Evolutionary conservation across 805 yeast genomes (phyloP).

Genomic region (Komagataella pastoris): DNA sequence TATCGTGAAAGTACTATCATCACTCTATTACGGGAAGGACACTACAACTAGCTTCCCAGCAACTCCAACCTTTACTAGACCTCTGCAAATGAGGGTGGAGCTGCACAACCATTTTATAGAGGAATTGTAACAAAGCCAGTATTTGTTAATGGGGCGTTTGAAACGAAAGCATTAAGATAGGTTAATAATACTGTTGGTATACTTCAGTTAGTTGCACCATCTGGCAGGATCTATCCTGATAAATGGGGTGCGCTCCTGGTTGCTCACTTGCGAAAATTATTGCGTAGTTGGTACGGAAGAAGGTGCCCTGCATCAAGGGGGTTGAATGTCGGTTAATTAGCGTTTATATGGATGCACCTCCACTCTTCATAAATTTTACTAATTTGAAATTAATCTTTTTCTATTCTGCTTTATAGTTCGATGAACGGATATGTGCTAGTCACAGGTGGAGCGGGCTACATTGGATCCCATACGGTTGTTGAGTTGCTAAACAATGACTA

Average conservation of each 20-base stretch:
- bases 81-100: no score
- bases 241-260: neutral
- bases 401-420: neutral
- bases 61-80: no score
- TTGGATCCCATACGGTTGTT: conserved; percentile 70
- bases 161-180: no score
- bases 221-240: neutral
- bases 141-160: no score
- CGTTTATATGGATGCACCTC: neutral
- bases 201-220: neutral
- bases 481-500: conserved; percentile 49
- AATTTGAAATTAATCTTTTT: neutral
- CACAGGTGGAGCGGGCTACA: conserved; percentile 82
- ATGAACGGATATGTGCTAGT: conserved; percentile 31
- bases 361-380: neutral
- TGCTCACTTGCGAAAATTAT: neutral
- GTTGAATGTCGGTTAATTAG: neutral
- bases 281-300: neutral
- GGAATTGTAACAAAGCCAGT: no score
- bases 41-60: no score
- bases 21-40: no score
- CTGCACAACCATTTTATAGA: no score
- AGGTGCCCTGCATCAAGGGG: neutral
- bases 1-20: no score
- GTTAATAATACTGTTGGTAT: no score